Conservation (phyloP, 2,329 filamentous ascomycete genomes). For the Botrytis paeoniae region DNA sequence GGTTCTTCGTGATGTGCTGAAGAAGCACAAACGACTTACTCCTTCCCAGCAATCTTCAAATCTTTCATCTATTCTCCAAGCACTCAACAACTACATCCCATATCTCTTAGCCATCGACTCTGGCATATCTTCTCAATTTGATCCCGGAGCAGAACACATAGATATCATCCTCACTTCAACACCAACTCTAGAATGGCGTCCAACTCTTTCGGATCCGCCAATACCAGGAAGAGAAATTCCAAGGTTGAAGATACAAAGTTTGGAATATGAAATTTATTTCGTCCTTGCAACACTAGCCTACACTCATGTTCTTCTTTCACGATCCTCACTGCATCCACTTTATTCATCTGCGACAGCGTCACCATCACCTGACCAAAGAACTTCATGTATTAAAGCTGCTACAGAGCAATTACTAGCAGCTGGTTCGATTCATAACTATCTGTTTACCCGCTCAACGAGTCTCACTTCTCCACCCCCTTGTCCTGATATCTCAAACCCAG, state of each 20-base stretch:
- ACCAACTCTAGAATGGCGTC: conserved; percentile 77
- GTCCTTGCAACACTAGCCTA: conserved; percentile 73
- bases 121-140: conserved; percentile 57
- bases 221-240: conserved; percentile 62
- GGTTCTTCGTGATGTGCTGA: conserved; percentile 77
- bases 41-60: conserved; percentile 66
- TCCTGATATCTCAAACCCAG: conserved; percentile 52
- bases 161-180: conserved; percentile 60
- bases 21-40: conserved; percentile 84
- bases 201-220: conserved; percentile 66
- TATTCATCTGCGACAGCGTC: conserved; percentile 64
- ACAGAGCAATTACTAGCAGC: conserved; percentile 77
- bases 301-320: conserved; percentile 68
- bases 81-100: conserved; percentile 74
- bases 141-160: conserved; percentile 57
- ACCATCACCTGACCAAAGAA: conserved; percentile 62
- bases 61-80: conserved; percentile 65
- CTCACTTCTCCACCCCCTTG: conserved; percentile 43
- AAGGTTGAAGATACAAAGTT: conserved; percentile 65
- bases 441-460: conserved; percentile 56
- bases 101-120: conserved; percentile 77
- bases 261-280: conserved; percentile 84
- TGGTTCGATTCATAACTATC: conserved; percentile 71
- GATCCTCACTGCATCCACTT: conserved; percentile 68
- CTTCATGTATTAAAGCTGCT: conserved; percentile 66